A percentile compares a stretch with the other conserved stretches of the same genome.
Evolutionary conservation across 169 alveolate species (phyloP).

Genomic region (Plasmodium malariae): DNA sequence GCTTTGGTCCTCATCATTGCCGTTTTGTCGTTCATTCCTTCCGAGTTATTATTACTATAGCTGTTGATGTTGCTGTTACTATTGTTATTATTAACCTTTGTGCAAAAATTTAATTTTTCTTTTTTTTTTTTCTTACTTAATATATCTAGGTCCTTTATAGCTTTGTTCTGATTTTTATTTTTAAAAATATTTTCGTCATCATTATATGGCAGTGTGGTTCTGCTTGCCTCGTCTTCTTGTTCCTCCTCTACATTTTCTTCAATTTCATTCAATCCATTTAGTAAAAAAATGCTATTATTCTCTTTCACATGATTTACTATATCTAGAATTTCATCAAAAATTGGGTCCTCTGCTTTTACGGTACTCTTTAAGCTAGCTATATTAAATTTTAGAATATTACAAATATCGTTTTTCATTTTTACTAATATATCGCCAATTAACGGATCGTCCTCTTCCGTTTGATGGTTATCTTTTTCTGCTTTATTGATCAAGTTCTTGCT

Average conservation of each 20-base stretch:
- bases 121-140: neutral
- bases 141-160: neutral
- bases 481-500: no score
- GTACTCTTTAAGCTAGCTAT: slow-evolving; percentile 14
- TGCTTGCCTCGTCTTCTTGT: neutral
- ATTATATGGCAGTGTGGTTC: neutral
- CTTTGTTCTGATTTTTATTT: neutral
- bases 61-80: neutral
- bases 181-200: neutral
- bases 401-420: slow-evolving; percentile 63
- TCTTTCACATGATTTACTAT: slow-evolving; percentile 48
- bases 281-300: slow-evolving; percentile 44
- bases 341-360: slow-evolving; percentile 2
- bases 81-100: neutral
- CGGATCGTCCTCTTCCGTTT: slow-evolving; percentile 49
- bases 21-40: neutral
- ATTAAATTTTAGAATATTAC: slow-evolving; percentile 45
- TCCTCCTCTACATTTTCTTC: neutral
- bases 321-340: slow-evolving; percentile 20
- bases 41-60: neutral
- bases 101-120: no score
- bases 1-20: neutral
- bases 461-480: slow-evolving; percentile 12
- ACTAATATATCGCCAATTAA: slow-evolving; percentile 54
- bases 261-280: slow-evolving; percentile 16